Evolutionary conservation across 441 rosid species (phyloP).

Genomic region (Kokia cookei): DNA sequence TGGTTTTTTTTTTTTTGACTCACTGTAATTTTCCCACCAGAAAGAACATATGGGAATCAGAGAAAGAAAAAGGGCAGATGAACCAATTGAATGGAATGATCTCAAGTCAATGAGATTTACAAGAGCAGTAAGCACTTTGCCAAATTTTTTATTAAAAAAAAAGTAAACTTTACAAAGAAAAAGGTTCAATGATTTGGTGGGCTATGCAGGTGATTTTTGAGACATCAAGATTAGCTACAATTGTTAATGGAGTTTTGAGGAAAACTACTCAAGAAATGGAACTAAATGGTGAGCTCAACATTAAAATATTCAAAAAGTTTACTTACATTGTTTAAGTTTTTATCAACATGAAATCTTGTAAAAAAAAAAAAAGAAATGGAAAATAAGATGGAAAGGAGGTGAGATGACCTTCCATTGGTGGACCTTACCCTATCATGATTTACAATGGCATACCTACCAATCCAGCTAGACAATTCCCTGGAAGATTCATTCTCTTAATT

Average conservation of each 20-base stretch:
- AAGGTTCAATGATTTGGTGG: not conserved
- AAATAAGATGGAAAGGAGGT: constrained; percentile 6
- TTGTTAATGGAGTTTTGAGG: constrained; percentile 88
- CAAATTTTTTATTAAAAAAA: not conserved
- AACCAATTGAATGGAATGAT: constrained; percentile 58
- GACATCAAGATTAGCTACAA: constrained; percentile 86
- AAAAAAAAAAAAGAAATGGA: not conserved
- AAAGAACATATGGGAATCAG: constrained; percentile 63
- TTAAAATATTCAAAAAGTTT: not conserved
- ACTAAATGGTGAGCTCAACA: constrained; percentile 51
- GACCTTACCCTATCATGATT: constrained; percentile 40
- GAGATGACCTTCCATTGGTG: constrained; percentile 25
- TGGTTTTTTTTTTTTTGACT: constrained; percentile 4
- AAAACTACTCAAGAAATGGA: constrained; percentile 82
- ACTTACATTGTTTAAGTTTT: too few species aligned
- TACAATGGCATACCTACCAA: constrained; percentile 41
- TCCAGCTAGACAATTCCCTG: constrained; percentile 37
- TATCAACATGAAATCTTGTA: not conserved
- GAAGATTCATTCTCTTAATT: constrained; percentile 26
- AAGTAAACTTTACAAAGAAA: not conserved
- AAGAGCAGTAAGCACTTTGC: constrained; percentile 53
- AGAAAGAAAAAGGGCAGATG: constrained; percentile 53
- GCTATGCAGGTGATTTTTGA: constrained; percentile 70
- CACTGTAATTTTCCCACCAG: constrained; percentile 24
- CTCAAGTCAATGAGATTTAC: constrained; percentile 75